Conservation (phyloP, 306 rosid genomes). For the Malus fusca region DNA sequence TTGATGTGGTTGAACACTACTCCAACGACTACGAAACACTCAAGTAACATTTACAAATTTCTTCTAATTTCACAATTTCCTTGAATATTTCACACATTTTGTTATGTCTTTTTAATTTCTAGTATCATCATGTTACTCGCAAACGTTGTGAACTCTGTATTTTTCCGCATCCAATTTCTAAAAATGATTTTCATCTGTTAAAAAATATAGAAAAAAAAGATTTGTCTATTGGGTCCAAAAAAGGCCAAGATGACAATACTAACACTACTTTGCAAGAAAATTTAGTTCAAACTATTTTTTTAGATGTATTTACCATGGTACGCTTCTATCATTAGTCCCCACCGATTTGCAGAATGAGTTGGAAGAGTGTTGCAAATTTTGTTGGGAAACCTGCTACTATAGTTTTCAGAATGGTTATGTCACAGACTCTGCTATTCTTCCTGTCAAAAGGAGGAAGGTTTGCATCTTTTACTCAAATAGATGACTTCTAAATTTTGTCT, state of each 20-base stretch:
- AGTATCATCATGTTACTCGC: not conserved
- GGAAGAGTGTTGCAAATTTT: constrained; percentile 54
- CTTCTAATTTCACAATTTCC: not conserved
- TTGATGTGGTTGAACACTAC: constrained; percentile 85
- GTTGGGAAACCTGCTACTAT: constrained; percentile 70
- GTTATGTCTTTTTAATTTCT: not conserved
- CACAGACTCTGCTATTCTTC: constrained; percentile 47
- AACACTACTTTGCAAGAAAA: not conserved
- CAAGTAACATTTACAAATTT: constrained; percentile 25
- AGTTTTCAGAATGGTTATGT: constrained; percentile 86
- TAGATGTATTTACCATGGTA: not conserved
- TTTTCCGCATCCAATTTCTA: not conserved
- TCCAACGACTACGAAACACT: constrained; percentile 81
- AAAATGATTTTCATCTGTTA: not conserved
- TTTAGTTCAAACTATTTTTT: not conserved
- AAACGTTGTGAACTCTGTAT: not conserved
- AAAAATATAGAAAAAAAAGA: too few relatives aligned
- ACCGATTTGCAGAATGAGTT: constrained; percentile 50
- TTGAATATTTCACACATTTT: not conserved
- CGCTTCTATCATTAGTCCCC: constrained; percentile 39
- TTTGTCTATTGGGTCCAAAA: not conserved
- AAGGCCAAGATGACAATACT: constrained; percentile 21
- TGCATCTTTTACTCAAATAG: not conserved
- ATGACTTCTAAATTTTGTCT: not conserved
- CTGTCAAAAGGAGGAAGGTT: too few relatives aligned